A percentile compares a stretch with the other conserved stretches of the same genome.
Evolutionary conservation across 495 filamentous ascomycete genomes (phyloP).

Genomic region (Lasiosphaeris hirsuta): DNA sequence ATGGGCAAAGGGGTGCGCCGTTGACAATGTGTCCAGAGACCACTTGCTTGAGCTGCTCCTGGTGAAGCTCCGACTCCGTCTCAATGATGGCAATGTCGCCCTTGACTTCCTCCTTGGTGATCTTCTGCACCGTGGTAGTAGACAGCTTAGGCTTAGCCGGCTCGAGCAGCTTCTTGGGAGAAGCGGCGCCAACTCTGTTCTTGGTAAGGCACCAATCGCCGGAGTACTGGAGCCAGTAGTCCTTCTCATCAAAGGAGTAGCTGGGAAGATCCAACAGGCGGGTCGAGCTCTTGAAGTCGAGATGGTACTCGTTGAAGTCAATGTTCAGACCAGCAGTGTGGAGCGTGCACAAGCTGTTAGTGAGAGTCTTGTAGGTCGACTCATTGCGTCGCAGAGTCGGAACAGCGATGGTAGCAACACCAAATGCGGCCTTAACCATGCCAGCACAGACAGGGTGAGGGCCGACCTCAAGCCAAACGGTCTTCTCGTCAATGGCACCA

Average conservation of each 20-base stretch:
- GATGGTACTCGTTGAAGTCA: constrained; percentile 76
- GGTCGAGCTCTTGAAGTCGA: constrained; percentile 59
- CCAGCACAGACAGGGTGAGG: constrained; percentile 66
- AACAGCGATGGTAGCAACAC: constrained; percentile 50
- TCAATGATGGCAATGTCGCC: constrained; percentile 53
- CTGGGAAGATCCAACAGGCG: constrained; percentile 65
- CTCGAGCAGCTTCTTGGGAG: constrained; percentile 48
- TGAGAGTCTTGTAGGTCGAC: constrained; percentile 64
- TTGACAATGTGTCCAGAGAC: constrained; percentile 75
- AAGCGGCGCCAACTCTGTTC: constrained; percentile 58
- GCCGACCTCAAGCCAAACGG: constrained; percentile 64
- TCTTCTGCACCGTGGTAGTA: constrained; percentile 48
- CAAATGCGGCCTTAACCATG: constrained; percentile 68
- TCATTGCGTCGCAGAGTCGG: constrained; percentile 53
- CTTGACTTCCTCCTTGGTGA: constrained; percentile 56
- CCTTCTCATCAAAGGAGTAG: constrained; percentile 77
- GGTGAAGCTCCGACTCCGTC: constrained; percentile 63
- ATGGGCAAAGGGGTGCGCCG: constrained; percentile 49
- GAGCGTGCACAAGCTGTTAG: constrained; percentile 55
- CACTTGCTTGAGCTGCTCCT: constrained; percentile 56
- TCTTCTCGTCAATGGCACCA: constrained; percentile 51
- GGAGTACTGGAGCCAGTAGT: constrained; percentile 77
- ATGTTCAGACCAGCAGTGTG: constrained; percentile 64
- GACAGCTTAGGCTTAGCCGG: constrained; percentile 44
- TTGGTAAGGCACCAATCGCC: constrained; percentile 69